Evolutionary conservation across 805 yeast species (phyloP), one percentile per base, ranked within the genome.

Genomic region (Komagataella populi): DNA sequence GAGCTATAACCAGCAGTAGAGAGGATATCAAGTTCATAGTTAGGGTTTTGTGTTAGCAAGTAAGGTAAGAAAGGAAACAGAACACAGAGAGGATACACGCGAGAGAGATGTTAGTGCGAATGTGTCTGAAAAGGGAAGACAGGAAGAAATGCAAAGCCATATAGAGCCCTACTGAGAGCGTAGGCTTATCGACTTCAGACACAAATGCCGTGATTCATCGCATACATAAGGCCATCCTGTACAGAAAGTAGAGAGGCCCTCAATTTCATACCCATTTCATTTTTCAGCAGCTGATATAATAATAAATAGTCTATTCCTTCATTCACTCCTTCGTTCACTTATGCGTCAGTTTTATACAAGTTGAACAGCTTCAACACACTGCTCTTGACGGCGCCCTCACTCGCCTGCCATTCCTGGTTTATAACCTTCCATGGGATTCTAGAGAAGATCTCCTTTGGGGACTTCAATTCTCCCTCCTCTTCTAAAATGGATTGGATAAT

Each of bases 401-500:
- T 60, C 20, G 71, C 69, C 23, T 60, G 61, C 72, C 72, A 68
- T 14, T 68, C 70, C 2, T 54, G 24, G 46, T 66, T 62, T 23
- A 66, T 58, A 5, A 56, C 45, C 8, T 57, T 56, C 71, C 71
- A 66, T 24, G 72, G 72, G 49, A 68, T 65, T 46, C 57, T 60
- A 30, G 62, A 56, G 49, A 63, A 65, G 14, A 68, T 39, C 45
- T 54, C 57, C 49, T 62, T 55, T 17, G 62, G 57, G 46, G 59
- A 58, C 17, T 55, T 55, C 20, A 63, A 53, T 24, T 59, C 49
- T 23, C 46, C 18, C 20, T 45, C 39, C 44, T 60, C 63, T 14
- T 51, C 52, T 48, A 60, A 51, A 46, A 68, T 54, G 2, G 60
- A 55, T 16, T 55, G 46, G 44, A 66, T 62, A 51, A 68, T 62